A percentile compares a stretch with the other conserved stretches of the same genome.
phyloP scores from a whole-genome alignment of 257 asterid species.

The Cynanchum wilfordii region DNA sequence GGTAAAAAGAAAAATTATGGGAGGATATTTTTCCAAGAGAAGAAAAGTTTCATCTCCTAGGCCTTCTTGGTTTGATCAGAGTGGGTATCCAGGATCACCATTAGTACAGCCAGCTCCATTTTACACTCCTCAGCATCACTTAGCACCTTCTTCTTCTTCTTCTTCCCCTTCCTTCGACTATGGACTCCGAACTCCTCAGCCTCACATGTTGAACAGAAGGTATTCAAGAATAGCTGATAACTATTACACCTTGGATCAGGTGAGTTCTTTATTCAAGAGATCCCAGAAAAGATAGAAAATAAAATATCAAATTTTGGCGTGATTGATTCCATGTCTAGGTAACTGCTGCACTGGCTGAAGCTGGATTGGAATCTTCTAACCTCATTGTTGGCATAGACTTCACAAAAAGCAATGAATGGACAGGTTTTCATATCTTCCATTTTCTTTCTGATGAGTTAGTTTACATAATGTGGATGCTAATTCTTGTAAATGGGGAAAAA shows the following conservation, averaged over 20 bases:
- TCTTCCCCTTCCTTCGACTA: constrained; percentile 6
- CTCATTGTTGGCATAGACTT: constrained; percentile 89
- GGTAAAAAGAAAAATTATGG: neutral
- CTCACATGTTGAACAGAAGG: constrained; percentile 52
- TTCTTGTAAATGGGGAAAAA: neutral
- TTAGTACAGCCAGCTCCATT: neutral
- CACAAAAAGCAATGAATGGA: constrained; percentile 98
- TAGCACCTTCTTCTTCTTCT: constrained; percentile 2
- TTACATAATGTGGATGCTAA: neutral
- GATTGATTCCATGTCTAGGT: constrained; percentile 40
- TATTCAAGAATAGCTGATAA: constrained; percentile 72
- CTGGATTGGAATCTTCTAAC: constrained; percentile 32
- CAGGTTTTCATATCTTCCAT: constrained; percentile 41
- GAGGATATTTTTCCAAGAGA: neutral
- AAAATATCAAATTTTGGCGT: neutral
- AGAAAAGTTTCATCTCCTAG: neutral
- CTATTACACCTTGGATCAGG: constrained; percentile 69
- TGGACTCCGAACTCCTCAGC: constrained; percentile 9
- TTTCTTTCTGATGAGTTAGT: neutral
- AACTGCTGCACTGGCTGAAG: constrained; percentile 77
- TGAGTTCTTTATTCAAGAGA: constrained; percentile 5
- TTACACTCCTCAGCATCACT: constrained; percentile 10
- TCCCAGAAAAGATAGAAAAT: neutral
- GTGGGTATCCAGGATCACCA: neutral
- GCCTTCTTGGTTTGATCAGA: neutral